Base-by-base conservation (phyloP, 1,139 yeast genomes). In the Nakaseomyces uthaithaninus region DNA sequence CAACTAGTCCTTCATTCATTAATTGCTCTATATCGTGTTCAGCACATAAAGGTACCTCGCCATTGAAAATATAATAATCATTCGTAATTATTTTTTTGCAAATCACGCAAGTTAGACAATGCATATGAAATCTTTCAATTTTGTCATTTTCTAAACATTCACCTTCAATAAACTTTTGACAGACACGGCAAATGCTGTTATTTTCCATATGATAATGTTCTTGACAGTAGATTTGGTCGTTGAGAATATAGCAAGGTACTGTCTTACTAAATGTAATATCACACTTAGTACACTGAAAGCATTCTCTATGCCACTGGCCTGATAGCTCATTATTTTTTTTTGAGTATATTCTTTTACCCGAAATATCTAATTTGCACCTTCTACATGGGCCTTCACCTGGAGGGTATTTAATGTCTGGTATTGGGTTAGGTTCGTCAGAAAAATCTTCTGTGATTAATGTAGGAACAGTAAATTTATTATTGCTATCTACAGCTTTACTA, bases 271-370 rank as follows among this genome's bases (percentile, higher is more conserved):
- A 82, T 33, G 60, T 63, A 1, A 71, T 55, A 4, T 63, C 62
- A 64, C 95, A 86, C n/a, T 65, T 59, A 17, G 70, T 62, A 64
- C 98, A 91, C 16, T 68, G 65, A 66, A 91, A 89, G 59, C 98
- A 91, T 12, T 69, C 65, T 39, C 94, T 71, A 59, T 91, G 98
- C 97, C 97, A 89, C 61, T 87, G 93, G 0, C 98, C 98, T 1
- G 89, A 74, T 33, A 91, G 66, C 52, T 82, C 89, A 17, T 82
- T 81, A 39, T 85, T 86, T 48, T 75, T 78, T 33, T 62, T 65
- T 10, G 95, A 85, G 59, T 77, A 81, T n/a, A 91, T 75, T 45
- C 71, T 74, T 65, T 67, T 75, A 33, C 67, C 79, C 9, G 35
- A 36, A 11, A 57, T 45, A 38, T 48, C 55, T 12, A 36, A 51